Evolutionary conservation across 176 grass and related monocot species (phyloP).

Genomic region (Cymbopogon citratus): DNA sequence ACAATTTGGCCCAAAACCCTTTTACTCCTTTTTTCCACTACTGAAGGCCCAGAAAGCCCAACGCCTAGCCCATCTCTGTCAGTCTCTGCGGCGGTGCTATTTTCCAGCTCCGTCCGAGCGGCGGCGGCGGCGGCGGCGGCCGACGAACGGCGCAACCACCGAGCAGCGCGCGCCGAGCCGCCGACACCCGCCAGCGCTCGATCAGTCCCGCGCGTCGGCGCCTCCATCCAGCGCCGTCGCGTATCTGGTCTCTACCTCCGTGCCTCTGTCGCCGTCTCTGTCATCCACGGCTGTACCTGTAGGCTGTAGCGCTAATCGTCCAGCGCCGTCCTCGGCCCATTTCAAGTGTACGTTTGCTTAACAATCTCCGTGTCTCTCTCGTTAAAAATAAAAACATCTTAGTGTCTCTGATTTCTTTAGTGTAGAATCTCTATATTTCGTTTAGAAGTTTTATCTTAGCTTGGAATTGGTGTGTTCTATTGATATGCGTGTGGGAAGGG

Average conservation of each 20-base stretch:
- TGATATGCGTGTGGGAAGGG: background rate
- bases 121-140: too few species aligned
- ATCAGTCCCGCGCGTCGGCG: too few species aligned
- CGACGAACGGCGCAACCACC: too few species aligned
- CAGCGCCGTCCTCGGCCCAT: background rate
- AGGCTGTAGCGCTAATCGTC: background rate
- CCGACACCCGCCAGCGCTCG: background rate
- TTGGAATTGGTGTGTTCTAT: background rate
- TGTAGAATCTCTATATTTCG: too few species aligned
- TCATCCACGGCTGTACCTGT: background rate
- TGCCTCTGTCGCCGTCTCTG: background rate
- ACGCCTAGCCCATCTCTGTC: background rate
- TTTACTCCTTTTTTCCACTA: too few species aligned
- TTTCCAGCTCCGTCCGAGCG: too few species aligned
- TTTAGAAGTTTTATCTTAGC: background rate
- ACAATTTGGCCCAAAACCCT: background rate
- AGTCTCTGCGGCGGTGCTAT: too few species aligned
- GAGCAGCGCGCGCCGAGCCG: background rate
- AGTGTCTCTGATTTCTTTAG: too few species aligned
- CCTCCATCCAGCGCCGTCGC: too few species aligned
- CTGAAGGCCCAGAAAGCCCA: background rate
- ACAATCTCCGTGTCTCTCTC: too few species aligned
- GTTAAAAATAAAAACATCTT: too few species aligned
- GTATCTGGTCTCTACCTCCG: background rate
- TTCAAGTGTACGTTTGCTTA: too few species aligned